Base-by-base conservation (phyloP, 768 basidiomycete genomes). In the Strobilomyces dryophilus region DNA sequence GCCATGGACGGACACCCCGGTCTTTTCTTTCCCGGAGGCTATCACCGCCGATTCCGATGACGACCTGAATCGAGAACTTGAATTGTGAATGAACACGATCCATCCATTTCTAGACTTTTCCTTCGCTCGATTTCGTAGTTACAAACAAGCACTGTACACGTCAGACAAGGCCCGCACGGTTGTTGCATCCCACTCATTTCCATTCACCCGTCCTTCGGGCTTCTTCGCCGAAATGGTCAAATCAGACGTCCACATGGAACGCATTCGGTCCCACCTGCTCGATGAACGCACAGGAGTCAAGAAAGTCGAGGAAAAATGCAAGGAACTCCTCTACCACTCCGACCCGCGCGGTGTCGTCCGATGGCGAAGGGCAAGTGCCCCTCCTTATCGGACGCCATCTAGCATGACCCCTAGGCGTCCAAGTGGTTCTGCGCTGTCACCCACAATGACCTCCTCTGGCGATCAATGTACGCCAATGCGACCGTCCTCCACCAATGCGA, bases 191-290 rank as follows among this genome's bases (percentile, higher is more conserved):
- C 79, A 85, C 67, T 80, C 83, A 24, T 75, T 93, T 54, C 85
- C 94, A 0, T 98, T 97, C 73, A 88, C 90, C 10, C 87, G 95
- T 14, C 97, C 97, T 0, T 61, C 82, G 0, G 95, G 98, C 71
- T 98, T 93, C 69, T 98, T 95, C 59, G 95, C 95, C 21, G 95
- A 98, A 73, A 98, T 98, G 95, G 88, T 98, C 60, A 98, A 98
- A 71, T 87, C 85, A 31, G 97, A 99, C 62, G 76, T 88, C 8
- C 97, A 99, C 72, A 99, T 99, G 97, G 93, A 97, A 68, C 84
- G 93, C 54, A 90, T 98, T 60, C 87, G 97, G 49, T 87, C 92
- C 56, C 83, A 87, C n/a, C 71, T 98, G 24, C 78, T 98, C 26
- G 90, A 98, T 70, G 97, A 98, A 69, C 74, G 77, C 24, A 89